Conservation (phyloP, 139 green algal genomes). For the Picochlorum sp. region DNA sequence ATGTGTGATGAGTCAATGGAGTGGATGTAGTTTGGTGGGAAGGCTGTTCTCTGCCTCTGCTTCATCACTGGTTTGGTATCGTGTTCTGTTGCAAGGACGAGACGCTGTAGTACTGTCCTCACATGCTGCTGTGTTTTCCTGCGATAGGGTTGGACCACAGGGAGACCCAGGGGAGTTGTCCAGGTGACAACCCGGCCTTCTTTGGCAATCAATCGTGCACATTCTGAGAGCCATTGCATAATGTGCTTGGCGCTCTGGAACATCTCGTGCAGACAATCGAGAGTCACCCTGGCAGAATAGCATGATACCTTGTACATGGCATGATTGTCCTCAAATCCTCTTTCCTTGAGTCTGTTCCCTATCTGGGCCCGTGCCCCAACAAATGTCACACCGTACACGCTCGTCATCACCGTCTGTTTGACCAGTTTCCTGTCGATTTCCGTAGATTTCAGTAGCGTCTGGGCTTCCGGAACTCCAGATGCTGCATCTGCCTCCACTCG, state of each 20-base stretch:
- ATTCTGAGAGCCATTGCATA: slow-evolving; percentile 83
- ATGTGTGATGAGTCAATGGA: slow-evolving; percentile 92
- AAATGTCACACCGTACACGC: slow-evolving; percentile 94
- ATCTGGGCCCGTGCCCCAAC: slow-evolving; percentile 87
- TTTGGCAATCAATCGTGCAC: slow-evolving; percentile 51
- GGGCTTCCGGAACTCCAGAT: slow-evolving; percentile 21
- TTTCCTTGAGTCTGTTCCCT: slow-evolving; percentile 59
- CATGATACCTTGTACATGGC: slow-evolving; percentile 41
- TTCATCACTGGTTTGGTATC: slow-evolving; percentile 38
- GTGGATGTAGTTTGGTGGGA: slow-evolving; percentile 97
- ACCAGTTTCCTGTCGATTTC: slow-evolving; percentile 93
- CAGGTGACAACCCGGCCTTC: slow-evolving; percentile 57
- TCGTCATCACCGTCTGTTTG: slow-evolving; percentile 99
- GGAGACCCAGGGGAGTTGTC: slow-evolving; percentile 83
- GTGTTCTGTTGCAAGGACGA: slow-evolving; percentile 35
- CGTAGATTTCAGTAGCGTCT: slow-evolving; percentile 22
- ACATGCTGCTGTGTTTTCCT: slow-evolving; percentile 31
- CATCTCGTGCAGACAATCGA: slow-evolving; percentile 70
- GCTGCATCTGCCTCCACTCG: slow-evolving; percentile 34
- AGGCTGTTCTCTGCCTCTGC: slow-evolving; percentile 73
- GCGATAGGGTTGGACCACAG: slow-evolving; percentile 87
- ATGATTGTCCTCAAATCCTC: slow-evolving; percentile 47
- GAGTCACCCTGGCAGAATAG: slow-evolving; percentile 69
- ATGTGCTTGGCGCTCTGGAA: slow-evolving; percentile 74
- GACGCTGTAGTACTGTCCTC: slow-evolving; percentile 46